Evolutionary conservation across 2,329 filamentous ascomycete species (phyloP).

Genomic region (Pseudocercospora macadamiae): DNA sequence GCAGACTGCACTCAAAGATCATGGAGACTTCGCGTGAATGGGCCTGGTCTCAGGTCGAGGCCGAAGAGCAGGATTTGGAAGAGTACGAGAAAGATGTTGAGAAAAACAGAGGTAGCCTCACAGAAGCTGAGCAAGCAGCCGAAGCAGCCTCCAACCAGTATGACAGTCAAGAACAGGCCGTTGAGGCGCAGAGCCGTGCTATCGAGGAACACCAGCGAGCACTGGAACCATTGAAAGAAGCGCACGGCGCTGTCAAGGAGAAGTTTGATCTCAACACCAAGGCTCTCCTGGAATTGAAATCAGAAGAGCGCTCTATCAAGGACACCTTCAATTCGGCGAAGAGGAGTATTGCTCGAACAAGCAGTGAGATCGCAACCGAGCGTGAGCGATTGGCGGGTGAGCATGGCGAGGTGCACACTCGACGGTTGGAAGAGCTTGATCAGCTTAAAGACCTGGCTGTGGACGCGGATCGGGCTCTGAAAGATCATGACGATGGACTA

Average conservation of each 20-base stretch:
- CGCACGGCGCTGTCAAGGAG: slow-evolving; percentile 54
- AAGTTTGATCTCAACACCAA: slow-evolving; percentile 48
- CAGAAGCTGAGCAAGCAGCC: slow-evolving; percentile 45
- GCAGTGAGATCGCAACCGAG: slow-evolving; percentile 57
- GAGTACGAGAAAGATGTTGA: slow-evolving; percentile 36
- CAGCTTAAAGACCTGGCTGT: slow-evolving; percentile 50
- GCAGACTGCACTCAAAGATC: slow-evolving; percentile 59
- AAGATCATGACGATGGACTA: slow-evolving; percentile 45
- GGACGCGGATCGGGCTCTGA: slow-evolving; percentile 47
- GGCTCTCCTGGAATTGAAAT: slow-evolving; percentile 31
- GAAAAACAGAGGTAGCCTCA: slow-evolving; percentile 51
- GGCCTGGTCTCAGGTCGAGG: slow-evolving; percentile 85
- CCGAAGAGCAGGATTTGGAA: slow-evolving; percentile 61
- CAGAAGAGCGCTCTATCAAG: slow-evolving; percentile 68
- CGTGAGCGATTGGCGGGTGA: slow-evolving; percentile 61
- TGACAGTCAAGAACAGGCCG: slow-evolving; percentile 47
- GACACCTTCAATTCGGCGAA: slow-evolving; percentile 59
- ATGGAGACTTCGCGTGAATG: slow-evolving; percentile 66
- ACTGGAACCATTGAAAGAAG: slow-evolving; percentile 50
- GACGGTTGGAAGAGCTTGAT: slow-evolving; percentile 61
- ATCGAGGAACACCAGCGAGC: slow-evolving; percentile 41
- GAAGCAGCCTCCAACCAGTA: slow-evolving; percentile 48
- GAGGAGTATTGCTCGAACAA: slow-evolving; percentile 44
- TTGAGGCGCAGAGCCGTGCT: slow-evolving; percentile 41
- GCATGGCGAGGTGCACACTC: slow-evolving; percentile 69